Conservation (phyloP, 345 rosid species). For the Sonneratia caseolaris region DNA sequence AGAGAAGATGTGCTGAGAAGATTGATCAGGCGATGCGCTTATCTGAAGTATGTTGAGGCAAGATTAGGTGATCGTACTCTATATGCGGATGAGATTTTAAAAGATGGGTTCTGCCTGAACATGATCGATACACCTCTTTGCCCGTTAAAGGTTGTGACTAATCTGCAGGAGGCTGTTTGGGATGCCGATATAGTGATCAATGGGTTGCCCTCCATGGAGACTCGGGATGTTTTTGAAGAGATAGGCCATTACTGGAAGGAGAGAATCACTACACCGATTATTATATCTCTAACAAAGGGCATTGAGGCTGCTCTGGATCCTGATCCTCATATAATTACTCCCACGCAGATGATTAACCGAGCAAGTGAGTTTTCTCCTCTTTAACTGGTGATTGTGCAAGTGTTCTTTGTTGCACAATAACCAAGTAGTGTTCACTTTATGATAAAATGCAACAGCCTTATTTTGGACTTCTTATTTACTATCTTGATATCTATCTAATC, state of each 20-base stretch:
- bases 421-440: neutral
- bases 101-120: slow-evolving; percentile 81
- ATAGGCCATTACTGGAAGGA: slow-evolving; percentile 66
- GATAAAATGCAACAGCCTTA: neutral
- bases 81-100: slow-evolving; percentile 63
- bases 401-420: neutral
- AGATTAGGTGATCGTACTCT: slow-evolving; percentile 69
- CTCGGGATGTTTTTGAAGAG: slow-evolving; percentile 53
- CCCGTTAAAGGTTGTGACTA: slow-evolving; percentile 73
- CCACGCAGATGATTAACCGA: slow-evolving; percentile 60
- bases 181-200: slow-evolving; percentile 73
- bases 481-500: neutral
- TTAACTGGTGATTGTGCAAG: neutral
- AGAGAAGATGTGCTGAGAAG: slow-evolving; percentile 67
- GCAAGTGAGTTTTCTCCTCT: slow-evolving; percentile 40
- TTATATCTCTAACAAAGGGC: slow-evolving; percentile 70
- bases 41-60: slow-evolving; percentile 72
- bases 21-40: slow-evolving; percentile 70
- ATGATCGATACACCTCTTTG: slow-evolving; percentile 76
- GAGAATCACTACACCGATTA: slow-evolving; percentile 53
- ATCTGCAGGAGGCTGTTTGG: slow-evolving; percentile 80
- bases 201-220: slow-evolving; percentile 75
- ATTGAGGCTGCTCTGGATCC: slow-evolving; percentile 69
- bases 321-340: slow-evolving; percentile 63
- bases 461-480: neutral